Percentiles rank a stretch among this genome's conserved stretches.
phyloP scores from a whole-genome alignment of 257 asterid species.

The Nicotiana undulata region DNA sequence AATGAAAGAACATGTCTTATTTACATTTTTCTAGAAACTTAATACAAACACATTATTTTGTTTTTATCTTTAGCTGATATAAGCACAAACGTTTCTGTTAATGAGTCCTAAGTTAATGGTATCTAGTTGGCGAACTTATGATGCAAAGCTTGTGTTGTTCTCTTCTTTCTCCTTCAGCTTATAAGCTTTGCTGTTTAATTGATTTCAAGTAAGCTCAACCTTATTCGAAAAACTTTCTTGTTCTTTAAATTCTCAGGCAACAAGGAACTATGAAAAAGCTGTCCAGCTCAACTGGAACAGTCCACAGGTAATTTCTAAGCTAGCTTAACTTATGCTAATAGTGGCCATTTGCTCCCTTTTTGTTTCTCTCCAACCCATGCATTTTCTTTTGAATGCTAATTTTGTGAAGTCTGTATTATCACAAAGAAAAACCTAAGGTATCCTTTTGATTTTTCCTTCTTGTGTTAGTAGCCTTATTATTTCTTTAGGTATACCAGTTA shows the following conservation, averaged over 20 bases:
- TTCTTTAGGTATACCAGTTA: neutral
- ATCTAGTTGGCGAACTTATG: neutral
- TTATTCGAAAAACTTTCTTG: slow-evolving; percentile 4
- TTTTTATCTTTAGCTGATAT: neutral
- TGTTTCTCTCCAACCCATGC: neutral
- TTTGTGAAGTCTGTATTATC: neutral
- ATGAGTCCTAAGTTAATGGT: neutral
- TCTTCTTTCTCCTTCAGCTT: neutral
- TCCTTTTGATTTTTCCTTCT: neutral
- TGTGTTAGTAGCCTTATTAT: neutral
- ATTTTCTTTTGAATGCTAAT: neutral
- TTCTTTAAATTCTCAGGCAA: slow-evolving; percentile 59
- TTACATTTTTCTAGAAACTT: neutral
- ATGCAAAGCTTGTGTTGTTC: neutral
- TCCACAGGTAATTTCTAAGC: slow-evolving; percentile 70
- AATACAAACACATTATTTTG: neutral
- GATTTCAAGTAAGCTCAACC: neutral
- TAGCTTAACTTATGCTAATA: slow-evolving; percentile 5
- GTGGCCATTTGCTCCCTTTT: neutral
- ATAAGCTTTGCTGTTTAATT: neutral
- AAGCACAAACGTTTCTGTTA: neutral
- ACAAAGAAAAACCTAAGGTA: neutral
- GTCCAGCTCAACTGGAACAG: slow-evolving; percentile 99
- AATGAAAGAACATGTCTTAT: neutral
- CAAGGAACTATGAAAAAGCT: slow-evolving; percentile 88